These are phyloP conservation scores for Cyberlindnera japonica DNA, from an alignment of 805 yeast species.

Conservation along the genomic window DNA sequence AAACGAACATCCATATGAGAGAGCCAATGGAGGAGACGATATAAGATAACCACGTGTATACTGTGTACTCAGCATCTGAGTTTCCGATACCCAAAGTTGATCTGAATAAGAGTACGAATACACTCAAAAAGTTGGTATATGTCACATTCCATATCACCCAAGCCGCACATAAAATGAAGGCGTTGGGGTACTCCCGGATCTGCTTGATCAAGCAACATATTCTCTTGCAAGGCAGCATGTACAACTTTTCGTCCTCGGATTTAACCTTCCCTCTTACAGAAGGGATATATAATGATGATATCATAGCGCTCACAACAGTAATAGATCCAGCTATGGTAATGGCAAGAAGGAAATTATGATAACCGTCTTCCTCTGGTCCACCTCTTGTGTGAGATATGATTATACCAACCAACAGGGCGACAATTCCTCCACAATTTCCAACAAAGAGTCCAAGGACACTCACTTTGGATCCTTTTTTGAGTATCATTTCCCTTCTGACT, in stretches of 20 bases:
- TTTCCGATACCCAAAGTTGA: conserved; percentile 37
- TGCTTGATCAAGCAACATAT: conserved; percentile 25
- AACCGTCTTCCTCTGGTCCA: conserved; percentile 28
- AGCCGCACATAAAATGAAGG: conserved; percentile 34
- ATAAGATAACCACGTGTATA: conserved; percentile 36
- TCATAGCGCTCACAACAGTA: conserved; percentile 29
- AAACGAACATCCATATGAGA: conserved; percentile 35
- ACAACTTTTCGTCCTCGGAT: conserved; percentile 28
- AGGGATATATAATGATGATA: conserved; percentile 32
- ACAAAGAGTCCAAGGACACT: conserved; percentile 36
- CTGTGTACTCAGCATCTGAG: conserved; percentile 37
- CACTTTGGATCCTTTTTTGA: conserved; percentile 33
- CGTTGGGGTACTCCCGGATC: conserved; percentile 32
- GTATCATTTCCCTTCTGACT: conserved; percentile 24
- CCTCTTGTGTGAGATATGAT: conserved; percentile 33
- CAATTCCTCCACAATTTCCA: conserved; percentile 37
- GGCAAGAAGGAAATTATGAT: conserved; percentile 35
- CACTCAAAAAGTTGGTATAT: conserved; percentile 33
- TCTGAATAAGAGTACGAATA: conserved; percentile 36
- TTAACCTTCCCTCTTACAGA: conserved; percentile 27
- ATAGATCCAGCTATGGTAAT: conserved; percentile 37
- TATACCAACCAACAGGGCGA: conserved; percentile 36
- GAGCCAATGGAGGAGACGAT: conserved; percentile 35
- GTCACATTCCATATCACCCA: conserved; percentile 43
- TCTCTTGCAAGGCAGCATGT: conserved; percentile 30